Percentiles rank a stretch among this genome's conserved stretches.
Conservation (phyloP, 805 yeast species). For the Candida multigemmis region DNA sequence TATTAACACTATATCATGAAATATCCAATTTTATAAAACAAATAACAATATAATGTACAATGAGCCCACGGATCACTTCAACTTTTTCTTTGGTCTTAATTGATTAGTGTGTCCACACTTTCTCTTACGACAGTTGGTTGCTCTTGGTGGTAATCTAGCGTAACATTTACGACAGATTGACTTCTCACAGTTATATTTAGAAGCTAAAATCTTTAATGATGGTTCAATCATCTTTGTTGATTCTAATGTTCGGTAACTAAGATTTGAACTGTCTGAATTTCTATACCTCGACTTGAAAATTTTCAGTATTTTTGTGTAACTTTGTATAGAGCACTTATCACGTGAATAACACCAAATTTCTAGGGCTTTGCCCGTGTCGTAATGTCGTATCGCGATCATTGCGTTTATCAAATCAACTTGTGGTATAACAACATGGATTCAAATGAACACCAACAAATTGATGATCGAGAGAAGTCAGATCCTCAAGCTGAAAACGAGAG, state of each 20-base stretch:
- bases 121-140: conserved; percentile 99
- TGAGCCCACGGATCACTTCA: conserved; percentile 53
- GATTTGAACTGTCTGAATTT: neutral
- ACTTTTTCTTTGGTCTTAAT: conserved; percentile 99
- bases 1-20: neutral
- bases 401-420: no score
- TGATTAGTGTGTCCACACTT: conserved; percentile 99
- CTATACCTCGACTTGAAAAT: no score
- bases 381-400: no score
- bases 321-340: no score
- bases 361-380: no score
- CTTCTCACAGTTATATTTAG: conserved; percentile 99
- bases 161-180: conserved; percentile 99
- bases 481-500: no score
- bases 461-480: neutral
- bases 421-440: no score
- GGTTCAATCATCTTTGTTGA: conserved; percentile 79
- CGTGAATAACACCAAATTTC: no score
- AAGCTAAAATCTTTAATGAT: conserved; percentile 97
- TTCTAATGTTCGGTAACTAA: neutral
- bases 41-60: conserved; percentile 3
- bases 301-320: no score
- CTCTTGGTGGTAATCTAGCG: conserved; percentile 99
- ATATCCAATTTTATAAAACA: conserved; percentile 1
- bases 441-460: no score